phyloP scores from a whole-genome alignment of 2,329 filamentous ascomycete genomes.

The Colletotrichum lindemuthianum region DNA sequence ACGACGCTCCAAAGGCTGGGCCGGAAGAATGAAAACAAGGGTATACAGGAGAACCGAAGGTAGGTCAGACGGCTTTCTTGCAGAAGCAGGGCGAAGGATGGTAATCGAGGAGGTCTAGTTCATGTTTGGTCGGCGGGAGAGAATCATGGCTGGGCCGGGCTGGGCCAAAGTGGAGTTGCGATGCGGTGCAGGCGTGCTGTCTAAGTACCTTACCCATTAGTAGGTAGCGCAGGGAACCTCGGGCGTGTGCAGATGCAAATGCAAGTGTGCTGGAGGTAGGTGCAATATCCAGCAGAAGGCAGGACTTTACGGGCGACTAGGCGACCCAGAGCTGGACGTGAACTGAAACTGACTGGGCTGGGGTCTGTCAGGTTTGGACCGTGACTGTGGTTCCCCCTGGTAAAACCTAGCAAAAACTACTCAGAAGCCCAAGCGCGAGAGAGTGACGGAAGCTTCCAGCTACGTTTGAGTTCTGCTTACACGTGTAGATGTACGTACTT shows the following conservation, averaged over 20 bases:
- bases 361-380: not conserved
- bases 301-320: not conserved
- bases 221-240: too few relatives aligned
- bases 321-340: slow-evolving; percentile 5
- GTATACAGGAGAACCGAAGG: slow-evolving; percentile 25
- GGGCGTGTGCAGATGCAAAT: slow-evolving; percentile 5
- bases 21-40: slow-evolving; percentile 28
- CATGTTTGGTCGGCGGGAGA: not conserved
- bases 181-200: not conserved
- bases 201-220: not conserved
- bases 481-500: too few relatives aligned
- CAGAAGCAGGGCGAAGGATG: slow-evolving; percentile 7
- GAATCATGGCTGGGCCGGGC: slow-evolving; percentile 12
- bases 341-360: not conserved
- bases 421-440: not conserved
- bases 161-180: not conserved
- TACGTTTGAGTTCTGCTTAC: slow-evolving; percentile 11
- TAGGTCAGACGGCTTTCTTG: slow-evolving; percentile 18
- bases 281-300: slow-evolving; percentile 4
- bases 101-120: slow-evolving; percentile 14
- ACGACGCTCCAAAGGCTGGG: slow-evolving; percentile 4
- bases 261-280: slow-evolving; percentile 8
- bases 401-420: not conserved
- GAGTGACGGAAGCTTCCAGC: slow-evolving; percentile 35
- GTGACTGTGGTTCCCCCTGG: not conserved